Percentiles rank a stretch among this genome's conserved stretches.
These are phyloP conservation scores for Nitzschia putrida DNA, from an alignment of 108 stramenopile species.

Conservation along the genomic window DNA sequence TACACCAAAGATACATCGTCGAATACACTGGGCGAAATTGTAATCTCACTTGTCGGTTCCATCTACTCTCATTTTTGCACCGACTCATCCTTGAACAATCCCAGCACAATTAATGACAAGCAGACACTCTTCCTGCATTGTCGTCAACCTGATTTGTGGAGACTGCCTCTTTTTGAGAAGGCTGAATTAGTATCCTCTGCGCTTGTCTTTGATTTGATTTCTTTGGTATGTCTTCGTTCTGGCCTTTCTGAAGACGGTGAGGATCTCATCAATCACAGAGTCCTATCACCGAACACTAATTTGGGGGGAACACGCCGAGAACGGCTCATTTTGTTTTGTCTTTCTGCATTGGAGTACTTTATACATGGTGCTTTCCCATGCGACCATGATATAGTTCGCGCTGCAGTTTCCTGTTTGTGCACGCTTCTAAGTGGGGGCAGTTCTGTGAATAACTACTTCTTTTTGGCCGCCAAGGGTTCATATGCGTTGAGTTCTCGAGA, in stretches of 20 bases:
- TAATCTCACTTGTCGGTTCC: constrained; percentile 60
- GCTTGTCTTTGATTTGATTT: constrained; percentile 63
- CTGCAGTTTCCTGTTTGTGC: too few species aligned
- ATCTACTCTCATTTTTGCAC: constrained; percentile 57
- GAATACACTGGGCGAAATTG: constrained; percentile 60
- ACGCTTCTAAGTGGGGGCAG: too few species aligned
- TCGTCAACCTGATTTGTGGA: constrained; percentile 56
- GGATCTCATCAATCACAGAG: constrained; percentile 7
- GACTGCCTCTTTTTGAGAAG: constrained; percentile 55
- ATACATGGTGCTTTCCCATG: too few species aligned
- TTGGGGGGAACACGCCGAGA: not conserved
- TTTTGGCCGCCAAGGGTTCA: too few species aligned
- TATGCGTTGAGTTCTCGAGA: too few species aligned
- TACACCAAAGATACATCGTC: constrained; percentile 43
- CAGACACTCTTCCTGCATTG: constrained; percentile 48
- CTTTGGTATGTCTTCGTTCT: constrained; percentile 8
- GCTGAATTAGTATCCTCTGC: constrained; percentile 33
- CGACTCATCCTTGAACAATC: constrained; percentile 30
- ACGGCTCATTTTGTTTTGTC: not conserved
- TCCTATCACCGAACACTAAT: too few species aligned
- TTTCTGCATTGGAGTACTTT: not conserved
- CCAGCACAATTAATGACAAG: constrained; percentile 9
- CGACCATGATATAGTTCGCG: too few species aligned
- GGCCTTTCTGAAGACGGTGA: constrained; percentile 27
- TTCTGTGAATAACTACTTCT: too few species aligned